Base-by-base conservation (phyloP, 2,329 filamentous ascomycete species). In the Arthrocladium fulminans region DNA sequence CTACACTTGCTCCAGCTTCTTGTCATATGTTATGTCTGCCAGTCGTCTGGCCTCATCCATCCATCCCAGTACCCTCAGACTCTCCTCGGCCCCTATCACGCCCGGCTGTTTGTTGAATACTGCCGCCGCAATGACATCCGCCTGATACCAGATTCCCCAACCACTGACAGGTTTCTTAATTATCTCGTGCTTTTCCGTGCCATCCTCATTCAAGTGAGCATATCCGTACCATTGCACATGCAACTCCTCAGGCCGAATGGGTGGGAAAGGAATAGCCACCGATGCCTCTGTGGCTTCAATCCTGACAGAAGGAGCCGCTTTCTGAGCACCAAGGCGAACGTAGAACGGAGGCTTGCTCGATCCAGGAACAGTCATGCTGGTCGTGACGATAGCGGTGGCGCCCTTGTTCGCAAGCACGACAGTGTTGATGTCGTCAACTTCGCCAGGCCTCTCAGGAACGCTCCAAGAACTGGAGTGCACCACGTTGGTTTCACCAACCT, bases 101-200 rank as follows among this genome's bases (percentile, higher is more conserved):
- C 45, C 32, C 20, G 54, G 34, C 9, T 46, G 25, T 25, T 45
- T 49, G 4, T 48, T 45, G 27, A 50, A 46, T 15, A 56, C 49
- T 45, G 49, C 48, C n/a, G 49, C 42, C 39, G 59, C 60, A 32
- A 62, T 59, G 20, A 61, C 54, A 51, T 62, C 60, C 23, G 60
- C 60, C 51, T 62, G 60, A 46, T 61, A 62, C 59, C 60, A 61
- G 20, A 62, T 53, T 6, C 60, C 60, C 60, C 60, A 62, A 27
- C 60, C 59, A 20, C 40, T 48, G 20, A 61, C 56, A 8, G 58
- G 57, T 41, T 52, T 59, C 45, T 50, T 47, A 48, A 62, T 51
- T 30, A 56, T 48, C 48, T 62, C 60, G 7, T 60, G 50, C 35
- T 44, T 53, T 47, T 62, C 60, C n/a, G 49, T 53, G 29, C 60